These are phyloP conservation scores for Ogataea nonfermentans DNA, from an alignment of 805 yeast species.

Conservation along the genomic window DNA sequence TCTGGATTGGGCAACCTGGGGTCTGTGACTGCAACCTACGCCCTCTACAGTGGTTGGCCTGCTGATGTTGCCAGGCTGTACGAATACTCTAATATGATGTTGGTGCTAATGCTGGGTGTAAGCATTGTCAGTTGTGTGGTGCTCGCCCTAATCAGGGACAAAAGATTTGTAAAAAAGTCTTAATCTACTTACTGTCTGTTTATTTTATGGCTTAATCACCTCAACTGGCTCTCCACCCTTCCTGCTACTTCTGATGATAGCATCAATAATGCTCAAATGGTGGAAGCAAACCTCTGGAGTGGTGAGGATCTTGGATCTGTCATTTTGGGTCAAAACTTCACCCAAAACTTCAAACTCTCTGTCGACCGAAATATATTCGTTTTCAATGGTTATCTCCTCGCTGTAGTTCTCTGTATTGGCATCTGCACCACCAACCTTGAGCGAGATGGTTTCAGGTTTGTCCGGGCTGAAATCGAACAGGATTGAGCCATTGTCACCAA, in stretches of 20 bases:
- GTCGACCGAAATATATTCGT: conserved; percentile 41
- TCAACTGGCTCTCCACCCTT: conserved; percentile 39
- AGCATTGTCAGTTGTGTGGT: conserved; percentile 55
- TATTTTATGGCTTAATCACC: conserved; percentile 29
- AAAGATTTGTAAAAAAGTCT: neutral
- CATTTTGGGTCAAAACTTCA: conserved; percentile 29
- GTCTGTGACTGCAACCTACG: conserved; percentile 81
- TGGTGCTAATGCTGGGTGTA: conserved; percentile 72
- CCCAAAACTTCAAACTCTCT: conserved; percentile 50
- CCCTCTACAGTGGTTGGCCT: conserved; percentile 86
- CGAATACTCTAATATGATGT: conserved; percentile 77
- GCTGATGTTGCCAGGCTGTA: conserved; percentile 61
- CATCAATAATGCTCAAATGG: conserved; percentile 88
- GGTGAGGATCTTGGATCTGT: conserved; percentile 23
- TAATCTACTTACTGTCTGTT: no score
- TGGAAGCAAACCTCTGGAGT: conserved; percentile 85
- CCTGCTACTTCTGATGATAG: conserved; percentile 69
- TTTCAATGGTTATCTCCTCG: conserved; percentile 39
- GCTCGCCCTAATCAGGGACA: conserved; percentile 27
- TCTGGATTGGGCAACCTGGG: conserved; percentile 88
- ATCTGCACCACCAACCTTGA: conserved; percentile 51
- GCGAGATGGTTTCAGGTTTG: conserved; percentile 38
- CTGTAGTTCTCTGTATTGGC: conserved; percentile 46
- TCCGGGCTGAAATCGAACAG: conserved; percentile 62
- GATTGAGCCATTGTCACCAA: conserved; percentile 78